Evolutionary conservation across 768 basidiomycete genomes (phyloP).

Genomic region (Lentinula aciculospora): DNA sequence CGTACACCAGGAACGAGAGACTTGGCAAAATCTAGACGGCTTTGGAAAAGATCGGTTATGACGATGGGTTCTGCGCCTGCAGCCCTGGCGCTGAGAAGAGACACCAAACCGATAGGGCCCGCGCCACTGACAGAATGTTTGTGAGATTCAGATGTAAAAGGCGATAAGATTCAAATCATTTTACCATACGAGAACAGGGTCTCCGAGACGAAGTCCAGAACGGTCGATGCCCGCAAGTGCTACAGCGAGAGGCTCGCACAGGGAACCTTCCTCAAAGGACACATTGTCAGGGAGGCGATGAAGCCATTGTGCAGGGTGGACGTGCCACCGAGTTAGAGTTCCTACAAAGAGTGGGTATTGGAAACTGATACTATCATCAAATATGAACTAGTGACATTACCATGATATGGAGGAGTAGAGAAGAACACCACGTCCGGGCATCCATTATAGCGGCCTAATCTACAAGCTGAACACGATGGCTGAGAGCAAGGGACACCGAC

Average conservation of each 20-base stretch:
- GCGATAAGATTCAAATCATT: background rate
- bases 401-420: slow-evolving; percentile 66
- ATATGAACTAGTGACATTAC: slow-evolving; percentile 21
- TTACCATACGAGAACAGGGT: slow-evolving; percentile 58
- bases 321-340: slow-evolving; percentile 59
- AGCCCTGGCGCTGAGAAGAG: slow-evolving; percentile 58
- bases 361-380: slow-evolving; percentile 2
- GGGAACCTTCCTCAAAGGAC: slow-evolving; percentile 61
- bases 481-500: slow-evolving; percentile 65
- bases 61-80: slow-evolving; percentile 68
- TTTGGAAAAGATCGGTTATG: slow-evolving; percentile 64
- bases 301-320: slow-evolving; percentile 64
- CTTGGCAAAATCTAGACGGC: slow-evolving; percentile 62
- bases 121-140: slow-evolving; percentile 39
- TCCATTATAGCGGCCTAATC: slow-evolving; percentile 60
- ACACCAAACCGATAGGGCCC: slow-evolving; percentile 60
- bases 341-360: slow-evolving; percentile 26
- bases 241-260: slow-evolving; percentile 65
- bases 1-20: slow-evolving; percentile 52
- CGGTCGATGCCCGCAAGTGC: slow-evolving; percentile 66
- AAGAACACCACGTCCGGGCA: slow-evolving; percentile 59
- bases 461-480: slow-evolving; percentile 54
- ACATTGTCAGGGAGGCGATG: slow-evolving; percentile 58
- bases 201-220: slow-evolving; percentile 57
- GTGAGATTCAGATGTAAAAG: background rate